phyloP scores from a whole-genome alignment of 2,329 filamentous ascomycete genomes.

The Eurotiales sp. region DNA sequence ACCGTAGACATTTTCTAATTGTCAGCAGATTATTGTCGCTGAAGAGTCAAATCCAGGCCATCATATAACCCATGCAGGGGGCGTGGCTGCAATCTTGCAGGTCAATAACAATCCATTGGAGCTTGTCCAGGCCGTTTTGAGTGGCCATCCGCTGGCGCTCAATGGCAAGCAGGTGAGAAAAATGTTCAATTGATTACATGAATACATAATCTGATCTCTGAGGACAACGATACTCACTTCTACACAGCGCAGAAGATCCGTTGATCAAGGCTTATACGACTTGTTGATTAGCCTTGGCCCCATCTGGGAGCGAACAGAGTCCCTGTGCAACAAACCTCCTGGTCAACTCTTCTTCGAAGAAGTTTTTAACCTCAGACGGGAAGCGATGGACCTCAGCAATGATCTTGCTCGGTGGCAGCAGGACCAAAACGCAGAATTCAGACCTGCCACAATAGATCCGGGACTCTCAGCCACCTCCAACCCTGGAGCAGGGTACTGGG shows the following conservation, averaged over 20 bases:
- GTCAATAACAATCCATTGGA: neutral
- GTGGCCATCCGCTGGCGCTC: neutral
- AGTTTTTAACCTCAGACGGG: neutral
- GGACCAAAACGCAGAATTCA: neutral
- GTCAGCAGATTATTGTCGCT: constrained; percentile 1
- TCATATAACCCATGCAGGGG: constrained; percentile 3
- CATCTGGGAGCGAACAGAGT: neutral
- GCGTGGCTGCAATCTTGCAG: constrained; percentile 2
- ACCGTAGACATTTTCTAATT: neutral
- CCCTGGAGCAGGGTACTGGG: neutral
- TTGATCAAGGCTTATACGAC: neutral
- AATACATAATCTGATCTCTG: neutral
- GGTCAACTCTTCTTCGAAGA: neutral
- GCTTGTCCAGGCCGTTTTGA: constrained; percentile 1
- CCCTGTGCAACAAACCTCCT: neutral
- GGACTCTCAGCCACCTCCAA: neutral
- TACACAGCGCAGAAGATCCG: neutral
- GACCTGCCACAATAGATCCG: neutral
- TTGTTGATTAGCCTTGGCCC: constrained; percentile 1
- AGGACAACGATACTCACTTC: too few species aligned
- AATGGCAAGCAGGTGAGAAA: neutral
- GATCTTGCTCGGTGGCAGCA: neutral
- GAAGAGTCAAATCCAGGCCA: neutral
- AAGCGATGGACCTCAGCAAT: neutral
- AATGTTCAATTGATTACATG: neutral